A percentile compares a stretch with the other conserved stretches of the same genome.
Evolutionary conservation across 2,329 filamentous ascomycete genomes (phyloP).

Genomic region (Talaromyces albobiverticillius): DNA sequence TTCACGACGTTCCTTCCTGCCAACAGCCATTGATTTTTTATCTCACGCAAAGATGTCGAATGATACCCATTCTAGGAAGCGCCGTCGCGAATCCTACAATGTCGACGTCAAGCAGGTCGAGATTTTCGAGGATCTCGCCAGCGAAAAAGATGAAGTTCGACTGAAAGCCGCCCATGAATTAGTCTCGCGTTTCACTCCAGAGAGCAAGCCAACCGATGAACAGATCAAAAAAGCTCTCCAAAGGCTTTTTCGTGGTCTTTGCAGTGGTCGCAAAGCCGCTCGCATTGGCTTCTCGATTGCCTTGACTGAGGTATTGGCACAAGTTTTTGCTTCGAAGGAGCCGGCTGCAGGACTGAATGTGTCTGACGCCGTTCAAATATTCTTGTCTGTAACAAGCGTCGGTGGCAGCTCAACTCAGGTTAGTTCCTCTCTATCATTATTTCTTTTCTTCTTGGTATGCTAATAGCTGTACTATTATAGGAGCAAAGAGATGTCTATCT

Average conservation of each 20-base stretch:
- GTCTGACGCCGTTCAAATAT: conserved; percentile 47
- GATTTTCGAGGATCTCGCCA: conserved; percentile 49
- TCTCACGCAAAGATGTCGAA: conserved; percentile 24
- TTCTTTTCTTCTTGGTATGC: not conserved
- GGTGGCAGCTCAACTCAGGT: conserved; percentile 33
- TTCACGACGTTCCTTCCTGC: not conserved
- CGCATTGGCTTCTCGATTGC: conserved; percentile 87
- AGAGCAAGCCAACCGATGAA: conserved; percentile 38
- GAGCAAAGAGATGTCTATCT: conserved; percentile 84
- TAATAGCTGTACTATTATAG: conserved; percentile 48
- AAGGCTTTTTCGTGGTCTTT: conserved; percentile 79
- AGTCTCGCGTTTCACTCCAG: conserved; percentile 43
- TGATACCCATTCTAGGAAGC: conserved; percentile 31
- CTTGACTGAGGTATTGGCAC: conserved; percentile 72
- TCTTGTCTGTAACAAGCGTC: conserved; percentile 52
- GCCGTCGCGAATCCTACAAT: conserved; percentile 39
- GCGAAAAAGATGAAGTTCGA: conserved; percentile 45
- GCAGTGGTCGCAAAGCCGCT: conserved; percentile 84
- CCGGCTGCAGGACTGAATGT: conserved; percentile 31
- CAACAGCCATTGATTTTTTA: not conserved
- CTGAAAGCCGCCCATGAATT: conserved; percentile 45
- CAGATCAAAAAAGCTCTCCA: conserved; percentile 45
- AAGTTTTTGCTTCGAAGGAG: conserved; percentile 54
- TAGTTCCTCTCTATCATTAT: not conserved
- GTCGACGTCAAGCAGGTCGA: conserved; percentile 47